These are phyloP conservation scores for Neopestalotiopsis sp. DNA, from an alignment of 2,329 filamentous ascomycete genomes.

Conservation along the genomic window DNA sequence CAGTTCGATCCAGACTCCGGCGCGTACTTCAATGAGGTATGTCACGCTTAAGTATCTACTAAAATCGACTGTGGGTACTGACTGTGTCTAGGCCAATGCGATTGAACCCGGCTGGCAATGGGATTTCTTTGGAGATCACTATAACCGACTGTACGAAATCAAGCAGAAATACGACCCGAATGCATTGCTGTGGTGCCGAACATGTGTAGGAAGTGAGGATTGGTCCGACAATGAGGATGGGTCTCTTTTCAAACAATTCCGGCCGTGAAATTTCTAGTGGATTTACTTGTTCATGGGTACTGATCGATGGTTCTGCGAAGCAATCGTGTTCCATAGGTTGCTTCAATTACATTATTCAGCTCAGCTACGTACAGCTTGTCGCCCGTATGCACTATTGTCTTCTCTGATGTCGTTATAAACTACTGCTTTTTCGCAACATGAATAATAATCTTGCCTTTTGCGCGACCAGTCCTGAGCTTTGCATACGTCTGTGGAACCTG, in stretches of 20 bases:
- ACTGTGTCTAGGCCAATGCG: background rate
- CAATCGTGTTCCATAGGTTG: too few species aligned
- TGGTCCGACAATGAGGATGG: background rate
- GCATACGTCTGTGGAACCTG: conserved; percentile 52
- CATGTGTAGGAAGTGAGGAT: background rate
- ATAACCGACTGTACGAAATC: background rate
- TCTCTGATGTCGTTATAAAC: too few species aligned
- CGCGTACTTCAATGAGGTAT: background rate
- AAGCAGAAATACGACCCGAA: background rate
- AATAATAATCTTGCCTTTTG: background rate
- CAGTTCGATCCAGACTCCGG: background rate
- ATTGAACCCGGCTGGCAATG: background rate
- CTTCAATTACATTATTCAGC: too few species aligned
- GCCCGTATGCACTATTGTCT: too few species aligned
- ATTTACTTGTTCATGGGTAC: background rate
- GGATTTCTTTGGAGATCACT: background rate
- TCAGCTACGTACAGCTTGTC: too few species aligned
- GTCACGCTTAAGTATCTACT: background rate
- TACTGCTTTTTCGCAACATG: too few species aligned
- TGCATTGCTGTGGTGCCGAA: background rate
- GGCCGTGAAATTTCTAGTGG: background rate
- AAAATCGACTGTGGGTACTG: background rate
- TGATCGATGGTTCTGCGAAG: too few species aligned
- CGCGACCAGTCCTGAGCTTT: background rate
- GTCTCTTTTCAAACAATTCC: background rate